Evolutionary conservation across 2,329 filamentous ascomycete genomes (phyloP), one percentile per base, ranked within the genome.

Genomic region (Aspergillus sp.): DNA sequence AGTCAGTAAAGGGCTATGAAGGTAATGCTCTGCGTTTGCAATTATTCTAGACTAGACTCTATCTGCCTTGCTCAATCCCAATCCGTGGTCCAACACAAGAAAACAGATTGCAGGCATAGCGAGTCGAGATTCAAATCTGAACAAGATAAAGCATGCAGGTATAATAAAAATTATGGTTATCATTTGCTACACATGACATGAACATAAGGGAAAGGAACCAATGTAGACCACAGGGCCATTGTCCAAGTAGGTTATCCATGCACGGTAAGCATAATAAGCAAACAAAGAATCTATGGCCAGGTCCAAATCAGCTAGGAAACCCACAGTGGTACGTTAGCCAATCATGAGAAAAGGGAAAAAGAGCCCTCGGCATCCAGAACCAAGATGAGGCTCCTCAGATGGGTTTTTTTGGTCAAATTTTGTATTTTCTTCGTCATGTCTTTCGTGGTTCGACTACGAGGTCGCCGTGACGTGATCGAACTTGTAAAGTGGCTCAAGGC

Each of bases 401-500:
- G 19, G 17, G 22, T 30, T 57, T 49, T 41, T 57, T 30, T n/a
- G 4, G 11, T 11, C 19, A 19, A 19, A 19, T 55, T 28, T 55
- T n/a, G 13, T 19, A 9, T 47, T 48, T 34, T 17, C 6, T 55
- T 31, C 17, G 28, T 19, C 19, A 22, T 19, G 19, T 9, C 7
- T 30, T n/a, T 51, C 28, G 25, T 51, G 13, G 30, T 7, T 4
- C 9, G n/a, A 38, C 22, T n/a, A 19, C 8, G 43, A 52, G 51
- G 22, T 56, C 59, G 48, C 63, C 7, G 54, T 58, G 30, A 68
- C 55, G 30, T 66, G 59, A 22, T 75, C 83, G 57, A 85, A 81
- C 30, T 81, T 77, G 72, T 86, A 87, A 28, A 87, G 75, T 23
- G 82, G 81, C 68, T 82, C 79, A 17, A 84, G 72, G 48, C 73